These are phyloP conservation scores for Tulasnella sp. DNA, from an alignment of 768 basidiomycete genomes.

Conservation along the genomic window DNA sequence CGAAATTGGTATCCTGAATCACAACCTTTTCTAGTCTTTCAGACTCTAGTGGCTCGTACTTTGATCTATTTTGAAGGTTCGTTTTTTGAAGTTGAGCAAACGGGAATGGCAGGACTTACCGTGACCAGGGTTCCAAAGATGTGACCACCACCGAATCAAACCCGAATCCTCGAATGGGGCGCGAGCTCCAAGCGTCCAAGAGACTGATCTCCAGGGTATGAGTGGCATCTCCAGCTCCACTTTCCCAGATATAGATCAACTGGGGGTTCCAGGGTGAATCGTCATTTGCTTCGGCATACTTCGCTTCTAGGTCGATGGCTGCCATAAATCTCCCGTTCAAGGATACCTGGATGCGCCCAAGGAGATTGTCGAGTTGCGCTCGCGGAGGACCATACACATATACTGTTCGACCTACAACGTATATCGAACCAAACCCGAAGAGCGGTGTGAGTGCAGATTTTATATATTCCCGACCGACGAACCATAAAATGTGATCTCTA, in stretches of 20 bases:
- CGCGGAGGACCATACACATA: conserved; percentile 5
- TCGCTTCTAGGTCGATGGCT: neutral
- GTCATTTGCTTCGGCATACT: neutral
- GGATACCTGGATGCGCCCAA: neutral
- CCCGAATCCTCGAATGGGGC: neutral
- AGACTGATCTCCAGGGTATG: neutral
- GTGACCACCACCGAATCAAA: neutral
- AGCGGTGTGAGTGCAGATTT: neutral
- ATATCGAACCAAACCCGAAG: neutral
- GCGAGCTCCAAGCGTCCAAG: neutral
- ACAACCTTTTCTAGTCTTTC: neutral
- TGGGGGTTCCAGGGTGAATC: neutral
- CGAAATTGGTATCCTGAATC: conserved; percentile 15
- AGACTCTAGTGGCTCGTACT: neutral
- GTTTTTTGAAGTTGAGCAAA: neutral
- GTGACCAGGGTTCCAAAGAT: neutral
- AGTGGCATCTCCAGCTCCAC: neutral
- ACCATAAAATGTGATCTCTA: neutral
- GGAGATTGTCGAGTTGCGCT: neutral
- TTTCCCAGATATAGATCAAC: neutral
- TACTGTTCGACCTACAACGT: neutral
- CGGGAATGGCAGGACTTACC: neutral
- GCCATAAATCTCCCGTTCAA: neutral
- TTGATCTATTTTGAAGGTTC: neutral
- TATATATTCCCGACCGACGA: neutral